phyloP scores from a whole-genome alignment of 2,329 filamentous ascomycete species.

The Aspergillus brunneoviolaceus region DNA sequence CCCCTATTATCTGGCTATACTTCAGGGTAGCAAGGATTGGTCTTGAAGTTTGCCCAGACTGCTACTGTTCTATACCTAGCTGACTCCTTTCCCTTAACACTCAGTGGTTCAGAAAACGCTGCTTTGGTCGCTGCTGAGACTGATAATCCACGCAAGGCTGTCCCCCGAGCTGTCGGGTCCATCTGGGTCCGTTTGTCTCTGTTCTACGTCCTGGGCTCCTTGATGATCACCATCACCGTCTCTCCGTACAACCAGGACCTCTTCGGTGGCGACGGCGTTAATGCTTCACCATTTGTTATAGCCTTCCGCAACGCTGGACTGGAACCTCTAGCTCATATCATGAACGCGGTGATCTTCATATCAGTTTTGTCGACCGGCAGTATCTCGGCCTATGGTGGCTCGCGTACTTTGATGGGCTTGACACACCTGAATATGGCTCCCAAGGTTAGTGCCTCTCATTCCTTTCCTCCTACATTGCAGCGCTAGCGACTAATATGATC shows the following conservation, averaged over 20 bases:
- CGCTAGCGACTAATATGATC: not conserved
- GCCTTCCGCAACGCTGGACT: constrained; percentile 45
- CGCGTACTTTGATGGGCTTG: constrained; percentile 47
- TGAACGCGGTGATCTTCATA: constrained; percentile 52
- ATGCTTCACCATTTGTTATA: constrained; percentile 47
- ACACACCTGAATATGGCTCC: constrained; percentile 47
- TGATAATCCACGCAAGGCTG: constrained; percentile 43
- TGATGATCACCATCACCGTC: constrained; percentile 49
- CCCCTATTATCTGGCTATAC: no score
- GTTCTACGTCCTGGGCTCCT: constrained; percentile 48
- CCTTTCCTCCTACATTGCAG: not conserved
- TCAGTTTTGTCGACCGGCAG: constrained; percentile 48
- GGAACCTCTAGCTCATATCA: constrained; percentile 45
- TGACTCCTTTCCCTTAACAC: no score
- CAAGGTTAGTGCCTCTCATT: constrained; percentile 18
- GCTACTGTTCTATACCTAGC: no score
- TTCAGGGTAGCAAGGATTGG: no score
- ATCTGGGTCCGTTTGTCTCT: constrained; percentile 49
- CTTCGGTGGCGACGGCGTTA: constrained; percentile 44
- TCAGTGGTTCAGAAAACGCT: constrained; percentile 43
- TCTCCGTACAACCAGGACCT: constrained; percentile 42
- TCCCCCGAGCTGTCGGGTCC: constrained; percentile 47
- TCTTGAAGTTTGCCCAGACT: no score
- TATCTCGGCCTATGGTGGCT: constrained; percentile 46
- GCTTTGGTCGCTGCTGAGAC: constrained; percentile 49